phyloP scores from a whole-genome alignment of 768 basidiomycete genomes.

The Gelatoporia subvermispora region DNA sequence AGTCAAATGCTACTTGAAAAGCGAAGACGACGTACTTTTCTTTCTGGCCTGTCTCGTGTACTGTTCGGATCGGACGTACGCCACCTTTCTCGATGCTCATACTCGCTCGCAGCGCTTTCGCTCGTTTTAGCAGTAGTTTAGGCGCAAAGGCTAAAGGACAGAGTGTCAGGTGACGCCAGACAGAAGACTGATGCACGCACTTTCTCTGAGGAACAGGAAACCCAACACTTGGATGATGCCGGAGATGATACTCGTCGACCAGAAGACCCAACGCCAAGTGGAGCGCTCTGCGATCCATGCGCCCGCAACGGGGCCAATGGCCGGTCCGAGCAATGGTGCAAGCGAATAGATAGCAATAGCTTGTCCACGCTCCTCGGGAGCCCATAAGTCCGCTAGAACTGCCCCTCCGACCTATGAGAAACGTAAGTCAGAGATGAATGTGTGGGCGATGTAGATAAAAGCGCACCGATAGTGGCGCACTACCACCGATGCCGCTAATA shows the following conservation, averaged over 20 bases:
- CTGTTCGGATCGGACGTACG: conserved; percentile 36
- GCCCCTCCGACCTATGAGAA: conserved; percentile 48
- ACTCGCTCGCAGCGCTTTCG: conserved; percentile 37
- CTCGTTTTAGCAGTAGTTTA: conserved; percentile 42
- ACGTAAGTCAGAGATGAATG: not conserved
- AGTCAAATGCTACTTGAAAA: not conserved
- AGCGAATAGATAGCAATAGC: conserved; percentile 63
- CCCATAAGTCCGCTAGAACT: conserved; percentile 60
- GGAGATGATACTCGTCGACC: conserved; percentile 61
- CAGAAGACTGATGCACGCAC: conserved; percentile 30
- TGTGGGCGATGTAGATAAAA: not conserved
- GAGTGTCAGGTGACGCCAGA: not conserved
- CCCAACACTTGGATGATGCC: conserved; percentile 51
- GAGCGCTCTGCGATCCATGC: conserved; percentile 61
- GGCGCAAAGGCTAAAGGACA: conserved; percentile 23
- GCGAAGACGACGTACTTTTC: conserved; percentile 22
- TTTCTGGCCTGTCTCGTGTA: conserved; percentile 42
- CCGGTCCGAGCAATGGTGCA: conserved; percentile 63
- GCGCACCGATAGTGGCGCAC: conserved; percentile 52
- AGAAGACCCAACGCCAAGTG: conserved; percentile 80
- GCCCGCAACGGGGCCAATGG: conserved; percentile 59
- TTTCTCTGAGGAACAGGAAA: conserved; percentile 56
- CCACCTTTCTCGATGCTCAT: conserved; percentile 44
- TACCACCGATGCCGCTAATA: conserved; percentile 66
- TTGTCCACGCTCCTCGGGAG: conserved; percentile 56